Base-by-base conservation (phyloP, 2,329 filamentous ascomycete species). In the Phialophora tarda region DNA sequence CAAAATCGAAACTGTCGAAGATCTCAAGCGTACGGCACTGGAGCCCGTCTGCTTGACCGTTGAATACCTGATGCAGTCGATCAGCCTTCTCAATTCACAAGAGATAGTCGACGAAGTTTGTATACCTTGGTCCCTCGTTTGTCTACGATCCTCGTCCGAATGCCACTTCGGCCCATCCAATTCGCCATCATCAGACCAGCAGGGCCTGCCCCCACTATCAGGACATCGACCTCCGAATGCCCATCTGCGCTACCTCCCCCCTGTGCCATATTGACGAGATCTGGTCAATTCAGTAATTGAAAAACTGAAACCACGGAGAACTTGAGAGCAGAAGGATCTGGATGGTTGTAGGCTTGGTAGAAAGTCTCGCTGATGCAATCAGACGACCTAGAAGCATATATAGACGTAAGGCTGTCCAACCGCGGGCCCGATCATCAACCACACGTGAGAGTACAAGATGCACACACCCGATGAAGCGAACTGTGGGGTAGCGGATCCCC, bases 1-100 rank as follows among this genome's bases (percentile, higher is more conserved):
- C 87, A 65, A 92, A 85, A 0, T 86, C 89, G 71, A 92, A 89
- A 58, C 85, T 87, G 71, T 92, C 88, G 63, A 92, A 86, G n/a
- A 92, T 90, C 75, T 92, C 88, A 1, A 91, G 80, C 0, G 87
- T 90, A 1, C 89, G 86, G 69, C 84, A 86, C 76, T 91, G 87
- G 2, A 89, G 79, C 1, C 85, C 86, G 69, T 85, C 83, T 1
- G 82, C 82, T 69, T 83, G 82, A 23, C 78, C 77, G n/a, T 73
- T 75, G n/a, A 70, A 71, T 48, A 75, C 71, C 54, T 71, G 34
- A 51, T 24, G 28, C 38, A n/a, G 23, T 34, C 10, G 24, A 23
- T 41, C 21, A 24, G 44, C 17, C 4, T 50, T 48, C 17, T 38
- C 14, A 8, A 4, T 30, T 14, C 26, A 21, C 26, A 34, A 23